Evolutionary conservation across 768 basidiomycete species (phyloP), one percentile per base, ranked within the genome.

Genomic region (Sarcodon sp.): DNA sequence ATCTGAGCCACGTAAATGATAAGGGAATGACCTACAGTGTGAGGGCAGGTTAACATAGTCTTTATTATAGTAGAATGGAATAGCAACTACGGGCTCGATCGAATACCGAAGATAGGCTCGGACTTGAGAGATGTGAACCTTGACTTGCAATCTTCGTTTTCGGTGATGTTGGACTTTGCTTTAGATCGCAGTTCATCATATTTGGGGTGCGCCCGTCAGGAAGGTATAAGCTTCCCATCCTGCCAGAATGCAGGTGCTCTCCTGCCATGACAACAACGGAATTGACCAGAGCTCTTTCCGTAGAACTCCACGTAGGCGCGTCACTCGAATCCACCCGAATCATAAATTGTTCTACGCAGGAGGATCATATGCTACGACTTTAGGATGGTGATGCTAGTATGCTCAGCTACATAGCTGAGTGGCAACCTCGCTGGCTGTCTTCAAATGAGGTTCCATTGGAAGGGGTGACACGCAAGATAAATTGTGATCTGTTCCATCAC

Each of bases 371-470:
- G 52, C 52, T 33, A 58, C 57, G n/a, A 63, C 55, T 5, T 41
- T 45, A 0, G 62, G 61, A 63, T 55, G 21, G 61, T 59, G 13
- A 63, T 50, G 31, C 50, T 44, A 10, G 61, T 62, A 45, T 56
- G 51, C 27, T 49, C 45, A 7, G 52, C 51, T 21, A 63, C 41
- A 48, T 53, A 63, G 31, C 51, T 50, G 36, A 63, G 57, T 7
- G 7, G 61, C 60, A 13, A 63, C 61, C 50, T 63, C 61, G 16
- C 56, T 63, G 33, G 57, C 57, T 10, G 61, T 62, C 50, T 63
- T 63, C 34, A 16, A 41, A 27, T 16, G 27, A 7, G 39, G 13
- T 2, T 41, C 39, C 4, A 41, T 11, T 3, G 39, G 39, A 8
- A 27, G 27, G n/a, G 8, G 39, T 13, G 7, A 27, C 8, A 13